phyloP scores from a whole-genome alignment of 345 rosid genomes.

The Excoecaria agallocha region DNA sequence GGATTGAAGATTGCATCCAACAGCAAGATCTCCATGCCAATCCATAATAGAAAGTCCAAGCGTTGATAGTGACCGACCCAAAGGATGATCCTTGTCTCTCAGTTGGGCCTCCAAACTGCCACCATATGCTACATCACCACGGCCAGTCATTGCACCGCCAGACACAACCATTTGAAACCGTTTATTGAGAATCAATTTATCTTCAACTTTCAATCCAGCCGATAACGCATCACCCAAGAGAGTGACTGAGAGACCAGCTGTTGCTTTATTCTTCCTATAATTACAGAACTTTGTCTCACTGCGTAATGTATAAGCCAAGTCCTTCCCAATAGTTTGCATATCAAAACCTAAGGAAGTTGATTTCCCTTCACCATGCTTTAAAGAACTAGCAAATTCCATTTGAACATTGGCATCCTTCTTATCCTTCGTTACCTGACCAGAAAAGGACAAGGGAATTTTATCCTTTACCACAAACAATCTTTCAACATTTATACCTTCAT shows the following conservation, averaged over 20 bases:
- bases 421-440: constrained; percentile 86
- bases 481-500: constrained; percentile 90
- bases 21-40: constrained; percentile 95
- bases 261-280: constrained; percentile 71
- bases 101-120: constrained; percentile 88
- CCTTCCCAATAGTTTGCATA: constrained; percentile 92
- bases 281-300: constrained; percentile 71
- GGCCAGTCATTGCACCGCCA: constrained; percentile 85
- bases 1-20: constrained; percentile 86
- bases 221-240: constrained; percentile 73
- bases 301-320: constrained; percentile 75
- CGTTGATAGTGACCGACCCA: constrained; percentile 68
- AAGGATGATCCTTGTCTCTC: constrained; percentile 79
- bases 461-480: constrained; percentile 72
- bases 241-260: constrained; percentile 83
- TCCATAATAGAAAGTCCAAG: constrained; percentile 92
- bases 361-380: constrained; percentile 82
- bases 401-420: constrained; percentile 91
- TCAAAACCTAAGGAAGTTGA: constrained; percentile 84
- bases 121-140: constrained; percentile 86
- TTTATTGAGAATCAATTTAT: constrained; percentile 64
- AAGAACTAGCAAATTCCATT: constrained; percentile 74
- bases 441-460: constrained; percentile 70
- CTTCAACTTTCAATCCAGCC: constrained; percentile 81
- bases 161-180: constrained; percentile 65